Conservation (phyloP, 164 flowering plant genomes). For the Vitis rupestris region DNA sequence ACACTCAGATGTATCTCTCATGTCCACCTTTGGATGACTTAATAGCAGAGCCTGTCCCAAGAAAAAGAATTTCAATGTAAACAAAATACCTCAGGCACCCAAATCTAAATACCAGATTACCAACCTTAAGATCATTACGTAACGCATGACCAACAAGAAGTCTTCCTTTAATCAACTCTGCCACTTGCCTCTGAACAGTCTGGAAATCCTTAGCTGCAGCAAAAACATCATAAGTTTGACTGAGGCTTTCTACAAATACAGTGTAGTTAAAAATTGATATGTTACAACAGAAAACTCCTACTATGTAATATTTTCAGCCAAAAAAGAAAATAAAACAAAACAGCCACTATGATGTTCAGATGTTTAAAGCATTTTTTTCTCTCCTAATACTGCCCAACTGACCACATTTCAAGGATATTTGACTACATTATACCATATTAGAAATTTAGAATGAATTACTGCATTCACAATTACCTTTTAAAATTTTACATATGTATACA, state of each 20-base stretch:
- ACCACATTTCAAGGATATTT: too few species aligned
- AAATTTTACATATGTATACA: too few species aligned
- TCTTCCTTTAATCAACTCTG: slow-evolving; percentile 75
- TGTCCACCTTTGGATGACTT: slow-evolving; percentile 82
- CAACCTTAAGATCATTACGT: slow-evolving; percentile 85
- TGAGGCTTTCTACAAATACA: not conserved
- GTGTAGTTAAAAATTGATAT: not conserved
- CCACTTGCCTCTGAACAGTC: slow-evolving; percentile 70
- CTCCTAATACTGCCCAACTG: too few species aligned
- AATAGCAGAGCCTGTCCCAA: slow-evolving; percentile 62
- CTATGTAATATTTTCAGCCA: too few species aligned
- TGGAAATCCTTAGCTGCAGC: slow-evolving; percentile 75
- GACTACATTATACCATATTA: too few species aligned
- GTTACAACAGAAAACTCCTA: too few species aligned
- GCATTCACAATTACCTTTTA: too few species aligned
- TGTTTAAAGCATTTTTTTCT: too few species aligned
- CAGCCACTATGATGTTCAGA: too few species aligned
- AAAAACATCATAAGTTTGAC: slow-evolving; percentile 11
- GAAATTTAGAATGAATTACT: too few species aligned
- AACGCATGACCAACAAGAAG: slow-evolving; percentile 95
- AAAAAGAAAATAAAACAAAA: too few species aligned
- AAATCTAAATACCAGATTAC: slow-evolving; percentile 4
- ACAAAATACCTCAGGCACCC: not conserved
- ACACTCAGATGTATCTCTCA: slow-evolving; percentile 79
- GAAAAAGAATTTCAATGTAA: not conserved